phyloP scores from a whole-genome alignment of 345 rosid genomes.

The Lumnitzera racemosa region DNA sequence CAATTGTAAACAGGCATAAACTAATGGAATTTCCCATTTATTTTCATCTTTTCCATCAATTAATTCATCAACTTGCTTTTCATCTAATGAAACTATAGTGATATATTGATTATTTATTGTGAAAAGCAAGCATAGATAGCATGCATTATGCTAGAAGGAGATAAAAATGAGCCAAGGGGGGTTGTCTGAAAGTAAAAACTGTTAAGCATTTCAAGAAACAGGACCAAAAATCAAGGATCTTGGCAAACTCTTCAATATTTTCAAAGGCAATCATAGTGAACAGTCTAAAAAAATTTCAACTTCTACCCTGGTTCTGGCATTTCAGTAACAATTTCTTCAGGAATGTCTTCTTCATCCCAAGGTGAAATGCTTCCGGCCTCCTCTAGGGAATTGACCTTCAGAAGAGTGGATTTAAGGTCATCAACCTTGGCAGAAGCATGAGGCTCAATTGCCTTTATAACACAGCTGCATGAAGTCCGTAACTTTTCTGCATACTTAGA shows the following conservation, averaged over 20 bases:
- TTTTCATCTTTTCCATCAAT: too few relatives aligned
- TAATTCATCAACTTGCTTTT: too few relatives aligned
- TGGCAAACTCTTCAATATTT: background rate
- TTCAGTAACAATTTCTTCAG: slow-evolving; percentile 66
- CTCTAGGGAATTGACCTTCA: slow-evolving; percentile 54
- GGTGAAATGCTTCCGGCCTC: slow-evolving; percentile 51
- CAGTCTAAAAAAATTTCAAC: slow-evolving; percentile 1
- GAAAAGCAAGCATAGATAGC: too few relatives aligned
- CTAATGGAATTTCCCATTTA: too few relatives aligned
- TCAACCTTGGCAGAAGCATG: slow-evolving; percentile 55
- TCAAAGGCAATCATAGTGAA: background rate
- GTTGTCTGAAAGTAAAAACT: too few relatives aligned
- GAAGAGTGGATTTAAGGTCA: slow-evolving; percentile 45
- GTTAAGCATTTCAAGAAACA: background rate
- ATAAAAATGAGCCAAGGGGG: too few relatives aligned
- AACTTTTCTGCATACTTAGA: slow-evolving; percentile 73
- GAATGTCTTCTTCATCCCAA: slow-evolving; percentile 83
- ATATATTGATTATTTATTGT: too few relatives aligned
- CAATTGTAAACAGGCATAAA: too few relatives aligned
- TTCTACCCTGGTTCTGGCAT: slow-evolving; percentile 77
- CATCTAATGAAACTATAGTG: too few relatives aligned
- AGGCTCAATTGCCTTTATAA: slow-evolving; percentile 80
- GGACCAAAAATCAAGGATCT: background rate
- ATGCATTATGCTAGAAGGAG: too few relatives aligned
- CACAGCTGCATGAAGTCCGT: slow-evolving; percentile 62